A percentile compares a stretch with the other conserved stretches of the same genome.
These are phyloP conservation scores for Fusarium denticulatum DNA, from an alignment of 2,329 filamentous ascomycete species.

Conservation along the genomic window DNA sequence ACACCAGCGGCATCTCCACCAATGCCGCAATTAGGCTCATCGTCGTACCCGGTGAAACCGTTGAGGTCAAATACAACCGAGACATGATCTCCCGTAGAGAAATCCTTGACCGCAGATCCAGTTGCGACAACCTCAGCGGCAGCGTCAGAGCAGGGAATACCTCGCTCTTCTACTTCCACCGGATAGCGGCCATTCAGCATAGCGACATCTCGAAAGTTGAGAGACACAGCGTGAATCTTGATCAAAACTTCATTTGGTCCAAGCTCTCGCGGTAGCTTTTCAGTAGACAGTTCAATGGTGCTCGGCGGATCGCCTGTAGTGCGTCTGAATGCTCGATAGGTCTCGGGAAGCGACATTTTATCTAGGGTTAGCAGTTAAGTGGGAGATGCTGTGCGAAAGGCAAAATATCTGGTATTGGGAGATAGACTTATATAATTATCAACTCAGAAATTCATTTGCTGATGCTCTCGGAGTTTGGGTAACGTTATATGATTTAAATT, in stretches of 20 bases:
- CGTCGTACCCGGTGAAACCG: fast-evolving
- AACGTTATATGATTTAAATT: no score
- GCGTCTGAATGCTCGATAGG: neutral
- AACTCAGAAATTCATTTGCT: no score
- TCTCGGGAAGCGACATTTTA: neutral
- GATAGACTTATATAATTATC: no score
- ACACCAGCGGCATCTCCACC: neutral
- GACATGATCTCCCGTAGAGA: neutral
- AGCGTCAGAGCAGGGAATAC: neutral
- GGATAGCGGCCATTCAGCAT: neutral
- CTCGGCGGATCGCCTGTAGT: neutral
- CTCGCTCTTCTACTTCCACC: neutral
- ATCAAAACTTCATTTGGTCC: neutral
- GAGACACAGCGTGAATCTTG: neutral
- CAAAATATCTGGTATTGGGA: no score
- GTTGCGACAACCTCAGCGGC: neutral
- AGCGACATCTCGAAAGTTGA: neutral
- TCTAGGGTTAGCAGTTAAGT: fast-evolving
- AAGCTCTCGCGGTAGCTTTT: fast-evolving
- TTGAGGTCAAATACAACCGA: neutral
- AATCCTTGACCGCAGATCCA: fast-evolving
- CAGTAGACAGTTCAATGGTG: neutral
- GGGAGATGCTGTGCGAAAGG: neutral
- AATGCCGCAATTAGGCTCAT: fast-evolving
- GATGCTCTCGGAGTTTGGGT: no score